Percentiles rank a stretch among this genome's conserved stretches.
Evolutionary conservation across 208 protist species (phyloP).

Genomic region (Angomonas deanei): DNA sequence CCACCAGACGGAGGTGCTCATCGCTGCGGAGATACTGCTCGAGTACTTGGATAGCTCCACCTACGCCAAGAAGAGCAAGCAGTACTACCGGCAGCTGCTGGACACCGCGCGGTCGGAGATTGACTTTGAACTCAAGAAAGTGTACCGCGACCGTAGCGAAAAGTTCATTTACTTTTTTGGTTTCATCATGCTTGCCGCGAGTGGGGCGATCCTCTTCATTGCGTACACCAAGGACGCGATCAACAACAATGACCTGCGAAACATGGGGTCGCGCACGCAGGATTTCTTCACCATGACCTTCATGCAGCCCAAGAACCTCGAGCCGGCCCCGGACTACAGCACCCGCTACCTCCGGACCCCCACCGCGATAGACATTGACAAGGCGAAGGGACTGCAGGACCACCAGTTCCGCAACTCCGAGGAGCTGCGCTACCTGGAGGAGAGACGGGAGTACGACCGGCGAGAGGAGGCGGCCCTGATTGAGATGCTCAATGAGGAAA

Average conservation of each 20-base stretch:
- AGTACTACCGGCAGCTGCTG: constrained; percentile 74
- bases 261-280: constrained; percentile 45
- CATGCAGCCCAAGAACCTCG: constrained; percentile 65
- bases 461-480: constrained; percentile 63
- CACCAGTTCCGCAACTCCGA: constrained; percentile 19
- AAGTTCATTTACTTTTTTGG: constrained; percentile 47
- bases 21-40: constrained; percentile 78
- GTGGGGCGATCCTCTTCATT: constrained; percentile 37
- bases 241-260: constrained; percentile 47
- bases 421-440: constrained; percentile 24
- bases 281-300: constrained; percentile 75
- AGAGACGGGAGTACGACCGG: constrained; percentile 35
- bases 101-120: constrained; percentile 57
- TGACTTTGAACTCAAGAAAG: constrained; percentile 46
- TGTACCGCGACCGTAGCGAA: constrained; percentile 18
- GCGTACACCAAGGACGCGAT: constrained; percentile 52
- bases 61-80: constrained; percentile 66
- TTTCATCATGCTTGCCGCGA: constrained; percentile 31
- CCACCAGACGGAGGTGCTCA: constrained; percentile 64
- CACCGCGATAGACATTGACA: constrained; percentile 64
- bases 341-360: constrained; percentile 77
- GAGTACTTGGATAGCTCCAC: constrained; percentile 80
- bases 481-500: constrained; percentile 77
- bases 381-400: constrained; percentile 31
- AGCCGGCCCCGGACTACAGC: constrained; percentile 78